Evolutionary conservation across 345 rosid species (phyloP), one percentile per base, ranked within the genome.

Genomic region (Turnera subulata): DNA sequence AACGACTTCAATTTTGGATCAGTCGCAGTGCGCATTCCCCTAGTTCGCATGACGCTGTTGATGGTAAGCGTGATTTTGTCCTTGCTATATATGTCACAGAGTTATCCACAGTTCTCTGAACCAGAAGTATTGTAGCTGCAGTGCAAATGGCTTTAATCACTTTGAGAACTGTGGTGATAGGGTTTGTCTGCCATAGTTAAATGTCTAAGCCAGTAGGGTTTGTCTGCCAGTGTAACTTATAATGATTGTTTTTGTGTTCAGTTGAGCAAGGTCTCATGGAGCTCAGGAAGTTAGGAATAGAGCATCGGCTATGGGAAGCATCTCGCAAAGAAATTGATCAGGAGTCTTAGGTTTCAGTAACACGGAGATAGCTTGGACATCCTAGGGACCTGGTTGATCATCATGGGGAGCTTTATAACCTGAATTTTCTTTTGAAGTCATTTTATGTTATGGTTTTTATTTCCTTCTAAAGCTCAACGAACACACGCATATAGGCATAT

Each of bases 261-360:
- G 97, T 93, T 43, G 91, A 93, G 71, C 88, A 79, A 76, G 99
- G 99, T 21, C 65, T 93, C 66, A 70, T 72, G 70, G 97, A 93
- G 82, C 84, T 93, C 37, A 76, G 86, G 71, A 93, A 93, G 81
- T 48, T 85, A 67, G 89, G 84, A 44, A 79, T 89, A 35, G 99
- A 89, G 73, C 90, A 78, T 73, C 59, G 87, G 40, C 80, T 89
- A 32, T 93, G 99, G 99, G 99, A 93, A 77, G 89, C 90, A 58
- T 83, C 97, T 43, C 83, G 89, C 58, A 80, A 55, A 62, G 82
- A 76, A 66, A 66, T 61, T 13, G 79, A 79, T 33, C 72, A 55
- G 17, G 73, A 73, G 8, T 21, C 67, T 29, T 50, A 55, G 21
- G 10, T 55, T 3, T 62, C 65, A 2, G 22, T 18, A 22, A 14